Evolutionary conservation across 106 monocot species (phyloP).

Genomic region (Narthecium ossifragum): DNA sequence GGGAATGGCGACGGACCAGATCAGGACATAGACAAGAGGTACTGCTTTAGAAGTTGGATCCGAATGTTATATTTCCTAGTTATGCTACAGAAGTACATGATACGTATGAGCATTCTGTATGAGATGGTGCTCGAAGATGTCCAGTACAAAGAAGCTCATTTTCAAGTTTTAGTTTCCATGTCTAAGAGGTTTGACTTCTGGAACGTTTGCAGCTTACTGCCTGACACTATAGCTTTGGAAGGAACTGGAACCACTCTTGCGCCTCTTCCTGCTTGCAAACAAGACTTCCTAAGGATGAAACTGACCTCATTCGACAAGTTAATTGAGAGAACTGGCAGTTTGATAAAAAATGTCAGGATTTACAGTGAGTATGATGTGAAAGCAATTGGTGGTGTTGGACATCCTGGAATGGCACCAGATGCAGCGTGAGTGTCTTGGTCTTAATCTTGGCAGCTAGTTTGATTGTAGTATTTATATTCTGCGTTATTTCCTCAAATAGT

Average conservation of each 20-base stretch:
- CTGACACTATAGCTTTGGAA: slow-evolving; percentile 7
- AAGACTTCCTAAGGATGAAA: slow-evolving; percentile 76
- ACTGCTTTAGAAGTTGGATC: no score
- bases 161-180: background rate
- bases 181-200: background rate
- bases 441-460: no score
- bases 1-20: slow-evolving; percentile 52
- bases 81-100: no score
- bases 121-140: no score
- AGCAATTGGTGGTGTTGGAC: slow-evolving; percentile 35
- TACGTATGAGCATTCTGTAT: no score
- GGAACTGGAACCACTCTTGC: slow-evolving; percentile 33
- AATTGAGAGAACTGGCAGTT: slow-evolving; percentile 71
- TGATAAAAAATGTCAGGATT: slow-evolving; percentile 81
- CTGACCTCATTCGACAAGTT: slow-evolving; percentile 89
- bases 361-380: slow-evolving; percentile 55
- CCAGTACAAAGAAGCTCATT: no score
- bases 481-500: no score
- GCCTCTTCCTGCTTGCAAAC: slow-evolving; percentile 80
- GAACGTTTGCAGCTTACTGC: slow-evolving; percentile 27
- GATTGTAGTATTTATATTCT: no score
- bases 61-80: no score
- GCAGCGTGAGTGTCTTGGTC: slow-evolving; percentile 79
- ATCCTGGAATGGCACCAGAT: slow-evolving; percentile 87
- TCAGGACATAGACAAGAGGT: slow-evolving; percentile 37